Percentiles rank a stretch among this genome's conserved stretches.
These are phyloP conservation scores for Ustilago loliicola DNA, from an alignment of 1,284 basidiomycete genomes.

Conservation along the genomic window DNA sequence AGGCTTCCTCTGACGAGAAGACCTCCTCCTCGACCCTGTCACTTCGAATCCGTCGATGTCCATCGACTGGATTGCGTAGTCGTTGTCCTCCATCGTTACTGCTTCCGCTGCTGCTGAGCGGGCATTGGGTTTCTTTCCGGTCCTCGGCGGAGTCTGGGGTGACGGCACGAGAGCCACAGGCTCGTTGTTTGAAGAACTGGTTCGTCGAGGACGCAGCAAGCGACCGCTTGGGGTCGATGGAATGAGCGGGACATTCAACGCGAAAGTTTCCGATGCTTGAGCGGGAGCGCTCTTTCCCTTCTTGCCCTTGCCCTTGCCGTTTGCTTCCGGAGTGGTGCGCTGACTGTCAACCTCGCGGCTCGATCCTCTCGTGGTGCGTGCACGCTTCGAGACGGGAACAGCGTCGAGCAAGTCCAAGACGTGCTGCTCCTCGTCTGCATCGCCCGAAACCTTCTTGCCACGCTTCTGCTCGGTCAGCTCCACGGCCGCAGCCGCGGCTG, in stretches of 20 bases:
- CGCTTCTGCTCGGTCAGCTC: slow-evolving; percentile 20
- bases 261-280: neutral
- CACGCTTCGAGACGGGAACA: slow-evolving; percentile 17
- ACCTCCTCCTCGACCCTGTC: slow-evolving; percentile 23
- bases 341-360: neutral
- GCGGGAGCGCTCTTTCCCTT: neutral
- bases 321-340: neutral
- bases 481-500: slow-evolving; percentile 14
- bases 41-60: slow-evolving; percentile 36
- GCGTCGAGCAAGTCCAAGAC: slow-evolving; percentile 21
- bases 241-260: neutral
- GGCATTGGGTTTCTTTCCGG: slow-evolving; percentile 8
- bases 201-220: slow-evolving; percentile 23
- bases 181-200: slow-evolving; percentile 13
- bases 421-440: slow-evolving; percentile 29
- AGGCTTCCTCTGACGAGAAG: slow-evolving; percentile 35
- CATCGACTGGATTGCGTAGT: slow-evolving; percentile 12
- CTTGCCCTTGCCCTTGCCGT: slow-evolving; percentile 13
- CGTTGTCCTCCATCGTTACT: neutral
- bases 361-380: slow-evolving; percentile 4
- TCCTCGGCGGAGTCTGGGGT: slow-evolving; percentile 23
- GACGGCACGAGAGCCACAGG: neutral
- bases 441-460: neutral
- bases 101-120: neutral
- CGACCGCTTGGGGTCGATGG: slow-evolving; percentile 21